Evolutionary conservation across 2,329 filamentous ascomycete species (phyloP), one percentile per base, ranked within the genome.

Genomic region (Beauveria asiatica): DNA sequence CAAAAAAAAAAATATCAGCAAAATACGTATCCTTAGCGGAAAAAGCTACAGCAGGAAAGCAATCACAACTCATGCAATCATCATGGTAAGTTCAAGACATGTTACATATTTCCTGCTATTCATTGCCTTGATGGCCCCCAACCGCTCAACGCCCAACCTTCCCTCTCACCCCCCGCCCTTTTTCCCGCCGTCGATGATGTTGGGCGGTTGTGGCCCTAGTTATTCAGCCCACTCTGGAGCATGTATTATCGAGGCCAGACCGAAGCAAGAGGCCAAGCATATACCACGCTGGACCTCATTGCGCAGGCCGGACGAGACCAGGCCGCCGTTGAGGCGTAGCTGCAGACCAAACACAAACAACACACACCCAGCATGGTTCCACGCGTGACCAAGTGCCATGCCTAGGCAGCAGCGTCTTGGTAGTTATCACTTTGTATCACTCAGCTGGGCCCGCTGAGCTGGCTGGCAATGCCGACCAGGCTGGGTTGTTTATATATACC

Each of bases 301-400:
- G 55, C 45, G 55, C 45, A 50, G 55, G 55, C 45, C 55, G 23
- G 37, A 59, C 11, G 33, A 44, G 56, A 59, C 56, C 56, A 59
- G 56, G 23, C 56, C 56, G 25, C 51, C 19, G 4, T 33, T 3
- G 23, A 33, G 25, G 21, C 23, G 56, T 51, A 39, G 56, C 56
- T 51, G 56, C 56, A 42, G 10, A 33, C 25, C 39, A 51, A 21
- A 37, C 48, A 52, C 48, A 59, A 44, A 59, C 56, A 45, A 44
- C 25, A 59, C 11, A 25, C 45, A 42, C 21, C 19, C n/a, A n/a
- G 17, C 21, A 46, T 13, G 37, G 21, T 21, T 42, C 48, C 56
- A 57, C 55, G 55, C n/a, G 21, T 37, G 17, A 37, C 46, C 39
- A 50, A 46, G 30, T 37, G 7, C 25, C 48, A 45, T 52, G 25